Conservation (phyloP, 441 rosid genomes). For the Jatropha multifida region DNA sequence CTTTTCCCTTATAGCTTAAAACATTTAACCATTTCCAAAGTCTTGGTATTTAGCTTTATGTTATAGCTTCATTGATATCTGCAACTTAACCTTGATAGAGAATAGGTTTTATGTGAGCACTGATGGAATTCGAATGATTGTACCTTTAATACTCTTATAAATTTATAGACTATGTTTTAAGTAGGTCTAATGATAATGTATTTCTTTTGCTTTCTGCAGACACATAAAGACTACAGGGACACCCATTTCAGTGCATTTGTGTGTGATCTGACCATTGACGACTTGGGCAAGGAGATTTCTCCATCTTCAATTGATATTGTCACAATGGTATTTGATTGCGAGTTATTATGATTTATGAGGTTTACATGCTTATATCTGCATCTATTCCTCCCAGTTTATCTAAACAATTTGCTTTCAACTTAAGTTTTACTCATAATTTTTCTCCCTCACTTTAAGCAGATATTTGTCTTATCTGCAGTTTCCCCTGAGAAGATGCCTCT, state of each 20-base stretch:
- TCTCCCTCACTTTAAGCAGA: slow-evolving; percentile 48
- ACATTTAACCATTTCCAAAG: too few relatives aligned
- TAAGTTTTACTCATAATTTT: slow-evolving; percentile 14
- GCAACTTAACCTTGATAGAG: neutral
- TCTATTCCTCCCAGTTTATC: slow-evolving; percentile 6
- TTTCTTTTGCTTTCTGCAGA: slow-evolving; percentile 42
- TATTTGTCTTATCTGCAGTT: slow-evolving; percentile 93
- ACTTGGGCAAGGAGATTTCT: slow-evolving; percentile 64
- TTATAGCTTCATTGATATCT: neutral
- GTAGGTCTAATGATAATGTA: neutral
- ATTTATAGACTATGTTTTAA: neutral
- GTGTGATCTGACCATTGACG: slow-evolving; percentile 80
- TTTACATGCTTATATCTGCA: slow-evolving; percentile 5
- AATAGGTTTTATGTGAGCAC: neutral
- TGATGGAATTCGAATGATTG: neutral
- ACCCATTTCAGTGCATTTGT: slow-evolving; percentile 56
- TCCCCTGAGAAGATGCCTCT: slow-evolving; percentile 93
- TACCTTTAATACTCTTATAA: too few relatives aligned
- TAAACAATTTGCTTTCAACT: slow-evolving; percentile 4
- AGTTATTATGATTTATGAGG: slow-evolving; percentile 4
- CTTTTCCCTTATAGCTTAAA: neutral
- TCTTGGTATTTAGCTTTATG: too few relatives aligned
- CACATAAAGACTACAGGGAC: slow-evolving; percentile 75
- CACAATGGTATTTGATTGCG: slow-evolving; percentile 68
- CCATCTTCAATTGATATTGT: slow-evolving; percentile 82